Evolutionary conservation across 148 eudicot genomes (phyloP).

Genomic region (Talinum fruticosum): DNA sequence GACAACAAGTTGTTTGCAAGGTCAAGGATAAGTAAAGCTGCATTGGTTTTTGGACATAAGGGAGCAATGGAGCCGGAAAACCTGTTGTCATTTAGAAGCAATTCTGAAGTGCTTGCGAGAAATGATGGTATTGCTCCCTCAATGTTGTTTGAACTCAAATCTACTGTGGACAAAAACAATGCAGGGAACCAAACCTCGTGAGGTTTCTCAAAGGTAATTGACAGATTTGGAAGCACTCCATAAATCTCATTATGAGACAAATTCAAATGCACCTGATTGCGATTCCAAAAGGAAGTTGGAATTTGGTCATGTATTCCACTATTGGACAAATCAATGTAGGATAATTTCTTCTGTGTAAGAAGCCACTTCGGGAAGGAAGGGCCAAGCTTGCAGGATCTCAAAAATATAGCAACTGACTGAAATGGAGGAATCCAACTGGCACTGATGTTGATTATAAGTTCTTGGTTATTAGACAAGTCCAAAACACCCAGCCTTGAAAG

Average conservation of each 20-base stretch:
- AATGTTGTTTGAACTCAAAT: conserved; percentile 16
- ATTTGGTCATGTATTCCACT: background rate
- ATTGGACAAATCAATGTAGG: background rate
- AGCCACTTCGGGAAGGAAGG: background rate
- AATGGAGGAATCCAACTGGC: conserved; percentile 14
- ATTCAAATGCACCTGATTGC: background rate
- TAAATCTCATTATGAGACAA: conserved; percentile 20
- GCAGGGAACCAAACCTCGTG: too few species aligned
- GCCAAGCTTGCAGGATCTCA: conserved; percentile 4
- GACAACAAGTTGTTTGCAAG: too few species aligned
- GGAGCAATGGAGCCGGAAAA: conserved; percentile 8
- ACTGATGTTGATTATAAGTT: background rate
- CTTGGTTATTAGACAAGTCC: conserved; percentile 23
- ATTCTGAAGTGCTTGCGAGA: background rate
- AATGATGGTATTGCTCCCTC: conserved; percentile 17
- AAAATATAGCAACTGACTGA: background rate
- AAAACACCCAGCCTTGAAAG: conserved; percentile 20
- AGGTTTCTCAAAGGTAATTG: too few species aligned
- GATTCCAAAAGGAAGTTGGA: background rate
- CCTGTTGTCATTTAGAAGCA: conserved; percentile 15
- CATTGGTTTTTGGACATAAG: conserved; percentile 15
- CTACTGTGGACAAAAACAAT: conserved; percentile 6
- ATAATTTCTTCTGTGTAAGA: background rate
- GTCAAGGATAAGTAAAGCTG: too few species aligned
- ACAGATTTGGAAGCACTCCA: too few species aligned